Evolutionary conservation across 768 basidiomycete genomes (phyloP).

Genomic region (Termitomyces sp.): DNA sequence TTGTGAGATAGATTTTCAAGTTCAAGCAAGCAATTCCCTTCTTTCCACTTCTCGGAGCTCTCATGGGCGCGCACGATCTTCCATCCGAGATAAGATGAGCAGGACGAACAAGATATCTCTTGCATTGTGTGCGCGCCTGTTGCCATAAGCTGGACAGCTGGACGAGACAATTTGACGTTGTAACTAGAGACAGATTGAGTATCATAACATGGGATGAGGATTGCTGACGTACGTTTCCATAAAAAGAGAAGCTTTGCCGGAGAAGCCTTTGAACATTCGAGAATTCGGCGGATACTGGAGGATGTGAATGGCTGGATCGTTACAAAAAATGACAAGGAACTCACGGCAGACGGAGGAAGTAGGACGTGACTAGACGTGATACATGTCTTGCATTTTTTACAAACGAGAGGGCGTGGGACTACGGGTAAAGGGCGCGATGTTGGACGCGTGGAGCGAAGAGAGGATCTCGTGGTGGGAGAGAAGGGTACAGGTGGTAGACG

Average conservation of each 20-base stretch:
- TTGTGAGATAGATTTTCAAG: conserved; percentile 39
- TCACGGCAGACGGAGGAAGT: conserved; percentile 37
- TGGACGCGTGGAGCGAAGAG: conserved; percentile 12
- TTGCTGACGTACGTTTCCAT: conserved; percentile 43
- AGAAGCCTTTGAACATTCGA: conserved; percentile 51
- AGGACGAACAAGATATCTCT: conserved; percentile 48
- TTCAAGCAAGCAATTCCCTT: conserved; percentile 56
- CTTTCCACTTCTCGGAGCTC: conserved; percentile 59
- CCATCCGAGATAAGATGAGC: conserved; percentile 57
- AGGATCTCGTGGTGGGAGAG: conserved; percentile 9
- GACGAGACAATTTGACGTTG: conserved; percentile 40
- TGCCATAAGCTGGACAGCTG: conserved; percentile 55
- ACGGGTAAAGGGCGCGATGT: conserved; percentile 45
- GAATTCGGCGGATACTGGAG: conserved; percentile 40
- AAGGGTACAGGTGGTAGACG: conserved; percentile 21
- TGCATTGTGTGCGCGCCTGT: conserved; percentile 64
- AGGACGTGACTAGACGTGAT: conserved; percentile 42
- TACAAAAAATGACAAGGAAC: conserved; percentile 13
- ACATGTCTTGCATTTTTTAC: conserved; percentile 41
- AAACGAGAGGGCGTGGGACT: conserved; percentile 42
- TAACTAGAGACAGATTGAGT: conserved; percentile 29
- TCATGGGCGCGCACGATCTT: conserved; percentile 59
- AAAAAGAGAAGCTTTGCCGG: conserved; percentile 57
- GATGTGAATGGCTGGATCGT: background rate
- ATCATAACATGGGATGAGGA: background rate